These are phyloP conservation scores for Coemansia sp. DNA, from an alignment of 192 early-diverging fungal genomes.

Conservation along the genomic window DNA sequence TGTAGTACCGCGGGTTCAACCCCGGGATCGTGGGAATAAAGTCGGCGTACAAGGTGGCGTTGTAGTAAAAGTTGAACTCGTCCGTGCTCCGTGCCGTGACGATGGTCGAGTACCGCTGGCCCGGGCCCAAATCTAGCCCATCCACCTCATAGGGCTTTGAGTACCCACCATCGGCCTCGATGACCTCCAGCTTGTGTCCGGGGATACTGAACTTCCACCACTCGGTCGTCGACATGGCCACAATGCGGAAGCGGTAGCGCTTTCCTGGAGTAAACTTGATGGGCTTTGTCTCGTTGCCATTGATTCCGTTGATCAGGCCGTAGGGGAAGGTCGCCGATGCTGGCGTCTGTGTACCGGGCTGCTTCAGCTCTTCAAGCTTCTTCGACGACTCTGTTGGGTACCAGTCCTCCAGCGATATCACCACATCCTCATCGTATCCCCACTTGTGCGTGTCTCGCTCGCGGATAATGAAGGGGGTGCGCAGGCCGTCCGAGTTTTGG, in stretches of 20 bases:
- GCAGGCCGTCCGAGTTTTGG: constrained; percentile 75
- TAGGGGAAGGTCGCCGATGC: too few species aligned
- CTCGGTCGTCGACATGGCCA: constrained; percentile 61
- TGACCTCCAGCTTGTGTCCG: constrained; percentile 64
- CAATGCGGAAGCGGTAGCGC: constrained; percentile 68
- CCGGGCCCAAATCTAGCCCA: constrained; percentile 55
- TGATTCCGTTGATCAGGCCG: constrained; percentile 48
- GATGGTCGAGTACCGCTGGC: constrained; percentile 71
- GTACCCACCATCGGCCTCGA: constrained; percentile 70
- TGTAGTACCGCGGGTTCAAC: constrained; percentile 35
- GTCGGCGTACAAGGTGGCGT: constrained; percentile 60
- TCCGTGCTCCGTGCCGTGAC: constrained; percentile 57
- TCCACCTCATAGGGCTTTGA: constrained; percentile 48
- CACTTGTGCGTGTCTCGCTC: constrained; percentile 24
- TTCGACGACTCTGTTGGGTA: constrained; percentile 35
- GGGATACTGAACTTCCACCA: constrained; percentile 66
- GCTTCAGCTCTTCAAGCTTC: constrained; percentile 33
- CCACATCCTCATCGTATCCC: constrained; percentile 54
- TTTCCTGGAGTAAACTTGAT: constrained; percentile 61
- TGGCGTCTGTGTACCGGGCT: too few species aligned
- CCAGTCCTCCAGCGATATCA: constrained; percentile 62
- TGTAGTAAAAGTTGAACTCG: constrained; percentile 55
- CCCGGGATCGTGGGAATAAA: constrained; percentile 54
- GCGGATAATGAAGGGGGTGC: constrained; percentile 59
- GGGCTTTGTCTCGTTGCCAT: constrained; percentile 18